A percentile compares a stretch with the other conserved stretches of the same genome.
These are phyloP conservation scores for Chalciporus pseudorubinellus DNA, from an alignment of 768 basidiomycete species.

Conservation along the genomic window DNA sequence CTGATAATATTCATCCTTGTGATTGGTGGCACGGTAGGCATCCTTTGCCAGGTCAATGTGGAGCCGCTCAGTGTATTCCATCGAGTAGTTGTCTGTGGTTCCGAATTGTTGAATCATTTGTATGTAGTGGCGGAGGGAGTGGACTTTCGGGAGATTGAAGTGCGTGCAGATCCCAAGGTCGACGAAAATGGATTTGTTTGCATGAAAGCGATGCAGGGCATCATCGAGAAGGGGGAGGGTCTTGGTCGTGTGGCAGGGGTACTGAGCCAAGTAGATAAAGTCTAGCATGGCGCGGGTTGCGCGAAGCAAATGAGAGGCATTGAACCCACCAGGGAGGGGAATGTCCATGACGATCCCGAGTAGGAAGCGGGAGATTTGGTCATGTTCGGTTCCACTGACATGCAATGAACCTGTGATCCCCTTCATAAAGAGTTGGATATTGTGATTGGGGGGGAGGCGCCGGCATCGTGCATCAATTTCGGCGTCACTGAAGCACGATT, in stretches of 20 bases:
- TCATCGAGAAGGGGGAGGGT: constrained; percentile 29
- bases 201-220: constrained; percentile 34
- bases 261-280: constrained; percentile 39
- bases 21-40: too few species aligned
- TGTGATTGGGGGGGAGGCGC: background rate
- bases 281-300: constrained; percentile 13
- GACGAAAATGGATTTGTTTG: constrained; percentile 35
- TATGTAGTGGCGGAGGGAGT: too few species aligned
- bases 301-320: background rate
- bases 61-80: too few species aligned
- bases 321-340: background rate
- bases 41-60: too few species aligned
- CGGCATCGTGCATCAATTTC: background rate
- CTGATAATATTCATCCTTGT: too few species aligned
- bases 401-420: background rate
- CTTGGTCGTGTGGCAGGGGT: constrained; percentile 29
- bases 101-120: too few species aligned
- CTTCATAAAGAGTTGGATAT: background rate
- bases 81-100: too few species aligned
- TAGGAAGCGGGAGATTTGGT: background rate
- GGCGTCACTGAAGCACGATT: background rate
- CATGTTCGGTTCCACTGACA: background rate
- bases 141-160: constrained; percentile 24
- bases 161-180: constrained; percentile 35
- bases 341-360: background rate